These are phyloP conservation scores for Hyaloraphidium curvatum DNA, from an alignment of 192 early-diverging fungal species.

Conservation along the genomic window DNA sequence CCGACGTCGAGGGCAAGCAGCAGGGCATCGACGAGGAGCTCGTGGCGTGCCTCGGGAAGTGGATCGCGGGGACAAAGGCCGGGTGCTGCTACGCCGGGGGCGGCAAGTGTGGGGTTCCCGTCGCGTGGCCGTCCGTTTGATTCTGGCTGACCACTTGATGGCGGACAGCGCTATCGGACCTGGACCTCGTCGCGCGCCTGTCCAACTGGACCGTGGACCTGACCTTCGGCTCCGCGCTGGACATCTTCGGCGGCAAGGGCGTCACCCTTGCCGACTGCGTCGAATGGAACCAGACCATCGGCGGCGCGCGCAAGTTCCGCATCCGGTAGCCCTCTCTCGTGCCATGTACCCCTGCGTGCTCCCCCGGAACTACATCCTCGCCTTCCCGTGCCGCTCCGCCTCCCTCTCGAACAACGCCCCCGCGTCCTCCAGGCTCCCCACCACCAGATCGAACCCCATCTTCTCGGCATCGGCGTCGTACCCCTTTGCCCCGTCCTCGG, in stretches of 20 bases:
- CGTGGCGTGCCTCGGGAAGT: constrained; percentile 32
- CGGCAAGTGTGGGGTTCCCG: not conserved
- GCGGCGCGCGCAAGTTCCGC: too few relatives aligned
- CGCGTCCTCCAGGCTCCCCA: too few relatives aligned
- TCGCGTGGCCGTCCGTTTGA: not conserved
- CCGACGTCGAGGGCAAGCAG: constrained; percentile 94
- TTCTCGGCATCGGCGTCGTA: not conserved
- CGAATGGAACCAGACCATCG: constrained; percentile 12
- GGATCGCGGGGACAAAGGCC: not conserved
- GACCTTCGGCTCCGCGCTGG: constrained; percentile 88
- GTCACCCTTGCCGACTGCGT: constrained; percentile 56
- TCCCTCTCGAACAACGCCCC: too few relatives aligned
- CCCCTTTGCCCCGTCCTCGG: not conserved
- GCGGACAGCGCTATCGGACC: constrained; percentile 74
- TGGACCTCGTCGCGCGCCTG: constrained; percentile 55
- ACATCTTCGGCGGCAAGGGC: constrained; percentile 83
- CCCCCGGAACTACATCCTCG: too few relatives aligned
- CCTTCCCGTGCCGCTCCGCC: too few relatives aligned
- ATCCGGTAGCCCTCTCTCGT: too few relatives aligned
- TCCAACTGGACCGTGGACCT: constrained; percentile 75
- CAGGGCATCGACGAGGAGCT: constrained; percentile 78
- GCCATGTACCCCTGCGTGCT: too few relatives aligned
- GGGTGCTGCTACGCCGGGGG: not conserved
- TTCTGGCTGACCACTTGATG: constrained; percentile 12
- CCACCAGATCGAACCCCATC: constrained; percentile 4